These are phyloP conservation scores for Tripidium arundinaceum DNA, from an alignment of 202 grass and related monocot species.

Conservation along the genomic window DNA sequence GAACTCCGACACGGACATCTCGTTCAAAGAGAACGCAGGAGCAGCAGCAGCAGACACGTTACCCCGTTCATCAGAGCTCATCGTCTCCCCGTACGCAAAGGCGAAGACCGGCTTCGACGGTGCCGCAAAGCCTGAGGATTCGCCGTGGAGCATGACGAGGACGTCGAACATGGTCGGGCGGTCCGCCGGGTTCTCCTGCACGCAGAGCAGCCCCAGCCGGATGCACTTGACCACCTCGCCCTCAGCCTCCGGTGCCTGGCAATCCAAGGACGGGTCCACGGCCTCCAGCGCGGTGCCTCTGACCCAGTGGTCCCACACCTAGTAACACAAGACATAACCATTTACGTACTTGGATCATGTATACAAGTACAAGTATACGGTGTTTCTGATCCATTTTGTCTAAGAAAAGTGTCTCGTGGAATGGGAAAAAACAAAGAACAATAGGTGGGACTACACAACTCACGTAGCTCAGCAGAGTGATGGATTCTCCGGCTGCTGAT, in stretches of 20 bases:
- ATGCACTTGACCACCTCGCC: conserved; percentile 24
- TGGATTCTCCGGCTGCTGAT: background rate
- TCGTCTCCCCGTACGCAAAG: background rate
- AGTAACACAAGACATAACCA: background rate
- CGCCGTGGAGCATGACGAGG: conserved; percentile 20
- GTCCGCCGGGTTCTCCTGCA: conserved; percentile 27
- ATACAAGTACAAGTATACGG: no score
- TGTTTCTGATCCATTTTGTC: no score
- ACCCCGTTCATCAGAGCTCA: background rate
- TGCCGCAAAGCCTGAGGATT: background rate
- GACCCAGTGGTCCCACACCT: conserved; percentile 25
- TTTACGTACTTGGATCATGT: background rate
- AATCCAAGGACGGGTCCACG: background rate
- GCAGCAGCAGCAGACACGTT: background rate
- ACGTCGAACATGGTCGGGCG: conserved; percentile 22
- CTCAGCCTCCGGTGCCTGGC: background rate
- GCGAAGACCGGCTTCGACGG: conserved; percentile 6
- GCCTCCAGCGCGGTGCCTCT: conserved; percentile 1
- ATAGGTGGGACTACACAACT: background rate
- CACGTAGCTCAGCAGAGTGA: conserved; percentile 20
- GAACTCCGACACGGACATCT: background rate
- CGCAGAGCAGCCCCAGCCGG: conserved; percentile 12
- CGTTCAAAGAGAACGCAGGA: background rate
- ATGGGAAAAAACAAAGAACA: no score
- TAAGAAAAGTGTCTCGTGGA: no score